phyloP scores from a whole-genome alignment of 192 early-diverging fungal genomes.

The Umbelopsis isabellina region DNA sequence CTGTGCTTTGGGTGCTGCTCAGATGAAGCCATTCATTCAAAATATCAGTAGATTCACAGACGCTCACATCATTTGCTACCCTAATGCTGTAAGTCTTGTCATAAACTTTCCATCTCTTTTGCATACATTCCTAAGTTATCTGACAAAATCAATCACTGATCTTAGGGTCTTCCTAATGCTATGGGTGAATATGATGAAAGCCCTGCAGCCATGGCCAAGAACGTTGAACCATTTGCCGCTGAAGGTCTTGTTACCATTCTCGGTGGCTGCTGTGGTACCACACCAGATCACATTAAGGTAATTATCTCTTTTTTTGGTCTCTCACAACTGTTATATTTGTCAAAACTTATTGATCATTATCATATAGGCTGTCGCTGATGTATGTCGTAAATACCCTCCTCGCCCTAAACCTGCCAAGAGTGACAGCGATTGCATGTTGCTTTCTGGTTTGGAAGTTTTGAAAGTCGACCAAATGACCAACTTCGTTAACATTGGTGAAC shows the following conservation, averaged over 20 bases:
- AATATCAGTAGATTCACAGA: slow-evolving; percentile 84
- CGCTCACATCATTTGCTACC: slow-evolving; percentile 89
- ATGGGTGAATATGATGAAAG: slow-evolving; percentile 97
- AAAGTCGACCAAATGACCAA: slow-evolving; percentile 79
- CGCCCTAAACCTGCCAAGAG: slow-evolving; percentile 72
- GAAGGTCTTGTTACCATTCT: slow-evolving; percentile 95
- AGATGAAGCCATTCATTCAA: slow-evolving; percentile 96
- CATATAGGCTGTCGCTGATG: slow-evolving; percentile 73
- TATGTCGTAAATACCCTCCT: slow-evolving; percentile 74
- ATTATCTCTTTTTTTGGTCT: slow-evolving; percentile 16
- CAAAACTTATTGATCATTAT: slow-evolving; percentile 19
- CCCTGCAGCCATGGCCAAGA: slow-evolving; percentile 82
- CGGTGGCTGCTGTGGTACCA: slow-evolving; percentile 97
- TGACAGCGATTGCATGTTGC: slow-evolving; percentile 68
- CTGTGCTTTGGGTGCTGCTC: slow-evolving; percentile 85
- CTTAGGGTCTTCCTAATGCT: slow-evolving; percentile 89
- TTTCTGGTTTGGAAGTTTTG: slow-evolving; percentile 88
- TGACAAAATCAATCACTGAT: not conserved
- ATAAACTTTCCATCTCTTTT: not conserved
- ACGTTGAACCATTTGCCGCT: slow-evolving; percentile 85
- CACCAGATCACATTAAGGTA: slow-evolving; percentile 91
- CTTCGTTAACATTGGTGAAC: slow-evolving; percentile 96
- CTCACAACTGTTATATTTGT: not conserved
- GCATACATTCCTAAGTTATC: not conserved
- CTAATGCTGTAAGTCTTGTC: slow-evolving; percentile 73